A percentile compares a stretch with the other conserved stretches of the same genome.
phyloP scores from a whole-genome alignment of 2,329 filamentous ascomycete species.

The Pyricularia pennisetigena region DNA sequence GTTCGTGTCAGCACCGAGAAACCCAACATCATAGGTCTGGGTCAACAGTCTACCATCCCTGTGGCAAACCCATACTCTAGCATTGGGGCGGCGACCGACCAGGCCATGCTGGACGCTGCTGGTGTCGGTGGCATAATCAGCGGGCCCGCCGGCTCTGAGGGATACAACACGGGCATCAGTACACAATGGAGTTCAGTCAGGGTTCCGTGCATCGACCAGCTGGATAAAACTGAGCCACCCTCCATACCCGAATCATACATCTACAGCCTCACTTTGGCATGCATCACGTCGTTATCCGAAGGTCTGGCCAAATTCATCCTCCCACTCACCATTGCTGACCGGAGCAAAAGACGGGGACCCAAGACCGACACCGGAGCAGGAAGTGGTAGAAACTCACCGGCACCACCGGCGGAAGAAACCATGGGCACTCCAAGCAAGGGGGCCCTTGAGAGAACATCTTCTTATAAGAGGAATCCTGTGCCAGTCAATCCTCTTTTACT shows the following conservation, averaged over 20 bases:
- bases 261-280: conserved; percentile 80
- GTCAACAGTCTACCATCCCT: conserved; percentile 80
- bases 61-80: conserved; percentile 45
- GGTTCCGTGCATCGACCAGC: conserved; percentile 82
- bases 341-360: conserved; percentile 38
- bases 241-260: conserved; percentile 84
- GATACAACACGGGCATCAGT: conserved; percentile 69
- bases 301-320: conserved; percentile 88
- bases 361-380: conserved; percentile 34
- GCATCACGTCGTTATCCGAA: conserved; percentile 83
- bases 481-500: conserved; percentile 76
- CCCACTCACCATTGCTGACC: conserved; percentile 74
- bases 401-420: conserved; percentile 23
- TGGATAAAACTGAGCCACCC: conserved; percentile 85
- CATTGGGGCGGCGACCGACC: conserved; percentile 56
- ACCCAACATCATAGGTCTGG: conserved; percentile 77
- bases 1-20: conserved; percentile 91
- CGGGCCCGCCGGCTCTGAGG: conserved; percentile 55
- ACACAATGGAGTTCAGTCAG: conserved; percentile 83
- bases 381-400: conserved; percentile 32
- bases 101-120: conserved; percentile 81
- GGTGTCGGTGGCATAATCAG: conserved; percentile 83
- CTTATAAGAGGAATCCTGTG: conserved; percentile 65
- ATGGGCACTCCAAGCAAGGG: conserved; percentile 20
- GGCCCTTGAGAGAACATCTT: conserved; percentile 48